A percentile compares a stretch with the other conserved stretches of the same genome.
Conservation (phyloP, 2,329 filamentous ascomycete genomes). For the Diplodia seriata region DNA sequence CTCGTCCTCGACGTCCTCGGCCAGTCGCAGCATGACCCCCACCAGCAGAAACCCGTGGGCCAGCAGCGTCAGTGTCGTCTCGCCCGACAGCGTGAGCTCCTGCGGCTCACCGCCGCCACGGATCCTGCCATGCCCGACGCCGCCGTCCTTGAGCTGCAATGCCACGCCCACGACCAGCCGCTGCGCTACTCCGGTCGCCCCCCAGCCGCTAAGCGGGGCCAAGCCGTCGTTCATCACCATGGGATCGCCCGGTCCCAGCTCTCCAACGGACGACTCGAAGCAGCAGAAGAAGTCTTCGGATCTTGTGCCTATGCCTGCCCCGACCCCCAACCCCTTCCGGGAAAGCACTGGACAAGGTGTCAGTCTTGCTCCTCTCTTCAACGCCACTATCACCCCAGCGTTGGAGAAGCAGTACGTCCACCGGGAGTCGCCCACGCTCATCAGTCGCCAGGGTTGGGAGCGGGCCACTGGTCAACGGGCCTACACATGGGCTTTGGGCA, state of each 20-base stretch:
- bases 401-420: slow-evolving; percentile 45
- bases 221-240: slow-evolving; percentile 29
- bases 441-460: slow-evolving; percentile 47
- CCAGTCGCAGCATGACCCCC: slow-evolving; percentile 47
- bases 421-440: slow-evolving; percentile 45
- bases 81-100: slow-evolving; percentile 40
- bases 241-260: slow-evolving; percentile 15
- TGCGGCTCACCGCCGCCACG: slow-evolving; percentile 24
- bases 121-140: slow-evolving; percentile 30
- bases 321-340: slow-evolving; percentile 44
- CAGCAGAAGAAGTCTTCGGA: slow-evolving; percentile 19
- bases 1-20: slow-evolving; percentile 48
- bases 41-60: slow-evolving; percentile 51
- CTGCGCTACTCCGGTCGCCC: slow-evolving; percentile 42
- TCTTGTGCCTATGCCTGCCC: neutral
- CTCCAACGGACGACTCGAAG: slow-evolving; percentile 19
- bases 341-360: slow-evolving; percentile 36
- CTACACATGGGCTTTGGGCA: slow-evolving; percentile 51
- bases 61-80: slow-evolving; percentile 38
- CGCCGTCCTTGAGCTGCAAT: slow-evolving; percentile 28
- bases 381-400: slow-evolving; percentile 48
- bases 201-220: slow-evolving; percentile 24
- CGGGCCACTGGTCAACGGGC: slow-evolving; percentile 45
- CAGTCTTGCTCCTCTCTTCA: slow-evolving; percentile 42
- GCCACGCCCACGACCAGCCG: slow-evolving; percentile 47